Evolutionary conservation across 2,329 filamentous ascomycete genomes (phyloP).

Genomic region (Hymenoscyphus fraxineus): DNA sequence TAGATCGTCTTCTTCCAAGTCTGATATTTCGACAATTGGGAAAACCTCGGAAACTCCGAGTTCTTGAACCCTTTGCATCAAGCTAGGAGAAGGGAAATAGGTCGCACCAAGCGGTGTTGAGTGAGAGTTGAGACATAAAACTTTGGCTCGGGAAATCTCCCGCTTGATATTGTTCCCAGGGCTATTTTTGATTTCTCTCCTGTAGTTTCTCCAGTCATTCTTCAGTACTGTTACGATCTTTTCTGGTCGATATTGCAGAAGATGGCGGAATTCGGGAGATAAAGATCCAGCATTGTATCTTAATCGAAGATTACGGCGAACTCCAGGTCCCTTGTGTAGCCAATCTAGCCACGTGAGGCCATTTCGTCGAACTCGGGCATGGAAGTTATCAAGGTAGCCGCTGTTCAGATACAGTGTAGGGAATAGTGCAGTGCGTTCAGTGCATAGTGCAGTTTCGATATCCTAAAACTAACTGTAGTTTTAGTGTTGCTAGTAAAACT

Average conservation of each 20-base stretch:
- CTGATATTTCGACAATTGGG: constrained; percentile 15
- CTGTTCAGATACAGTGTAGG: constrained; percentile 12
- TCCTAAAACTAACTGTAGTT: no score
- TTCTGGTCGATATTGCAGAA: constrained; percentile 18
- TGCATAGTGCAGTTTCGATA: no score
- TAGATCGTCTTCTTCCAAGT: constrained; percentile 7
- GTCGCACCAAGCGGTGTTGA: constrained; percentile 4
- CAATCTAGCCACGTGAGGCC: constrained; percentile 18
- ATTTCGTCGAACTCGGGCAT: constrained; percentile 8
- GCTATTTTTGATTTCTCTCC: constrained; percentile 8
- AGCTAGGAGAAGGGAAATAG: constrained; percentile 11
- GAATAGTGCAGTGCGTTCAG: no score
- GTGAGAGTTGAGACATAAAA: constrained; percentile 7
- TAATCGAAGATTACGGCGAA: constrained; percentile 14
- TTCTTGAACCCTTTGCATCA: constrained; percentile 11
- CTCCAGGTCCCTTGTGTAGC: constrained; percentile 15
- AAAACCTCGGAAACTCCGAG: constrained; percentile 18
- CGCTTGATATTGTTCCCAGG: constrained; percentile 5
- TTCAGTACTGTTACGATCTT: constrained; percentile 19
- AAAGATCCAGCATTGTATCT: constrained; percentile 18
- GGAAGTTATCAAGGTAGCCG: constrained; percentile 16
- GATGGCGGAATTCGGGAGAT: constrained; percentile 21
- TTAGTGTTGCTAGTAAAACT: no score
- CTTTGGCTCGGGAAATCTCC: constrained; percentile 11
- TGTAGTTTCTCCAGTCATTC: constrained; percentile 16